These are phyloP conservation scores for Mycena olivaceomarginata DNA, from an alignment of 768 basidiomycete genomes.

Conservation along the genomic window DNA sequence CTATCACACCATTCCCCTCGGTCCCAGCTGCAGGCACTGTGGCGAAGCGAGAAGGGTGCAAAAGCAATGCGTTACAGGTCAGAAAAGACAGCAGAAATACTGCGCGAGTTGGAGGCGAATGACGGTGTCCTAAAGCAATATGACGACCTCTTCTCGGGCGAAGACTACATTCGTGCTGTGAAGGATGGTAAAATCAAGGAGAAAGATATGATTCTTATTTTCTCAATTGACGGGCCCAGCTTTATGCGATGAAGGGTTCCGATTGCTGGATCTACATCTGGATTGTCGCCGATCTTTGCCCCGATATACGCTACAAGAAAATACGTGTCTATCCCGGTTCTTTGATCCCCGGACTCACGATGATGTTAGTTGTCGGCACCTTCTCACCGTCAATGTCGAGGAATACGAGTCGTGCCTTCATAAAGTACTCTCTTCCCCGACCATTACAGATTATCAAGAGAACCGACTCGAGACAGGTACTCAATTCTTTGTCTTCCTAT, in stretches of 20 bases:
- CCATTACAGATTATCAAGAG: constrained; percentile 54
- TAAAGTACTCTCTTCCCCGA: constrained; percentile 55
- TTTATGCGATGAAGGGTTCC: not conserved
- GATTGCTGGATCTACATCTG: constrained; percentile 16
- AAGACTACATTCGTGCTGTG: not conserved
- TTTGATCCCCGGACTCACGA: constrained; percentile 27
- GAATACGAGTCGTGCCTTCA: constrained; percentile 48
- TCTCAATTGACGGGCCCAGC: constrained; percentile 2
- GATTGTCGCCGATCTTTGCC: not conserved
- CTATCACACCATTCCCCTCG: constrained; percentile 17
- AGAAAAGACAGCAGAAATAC: not conserved
- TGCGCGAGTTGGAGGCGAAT: constrained; percentile 1
- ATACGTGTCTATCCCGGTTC: not conserved
- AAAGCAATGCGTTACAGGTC: constrained; percentile 8
- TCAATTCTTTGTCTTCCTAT: not conserved
- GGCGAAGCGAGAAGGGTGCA: constrained; percentile 12
- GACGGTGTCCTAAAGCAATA: not conserved
- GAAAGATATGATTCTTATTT: constrained; percentile 6
- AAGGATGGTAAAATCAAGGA: not conserved
- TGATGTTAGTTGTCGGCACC: constrained; percentile 54
- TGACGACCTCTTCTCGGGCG: too few relatives aligned
- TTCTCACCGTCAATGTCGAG: constrained; percentile 48
- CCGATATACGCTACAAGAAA: constrained; percentile 10
- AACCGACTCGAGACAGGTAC: constrained; percentile 38
- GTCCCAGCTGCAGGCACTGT: constrained; percentile 18